These are phyloP conservation scores for Chalaropsis thielavioides DNA, from an alignment of 2,329 filamentous ascomycete genomes.

Conservation along the genomic window DNA sequence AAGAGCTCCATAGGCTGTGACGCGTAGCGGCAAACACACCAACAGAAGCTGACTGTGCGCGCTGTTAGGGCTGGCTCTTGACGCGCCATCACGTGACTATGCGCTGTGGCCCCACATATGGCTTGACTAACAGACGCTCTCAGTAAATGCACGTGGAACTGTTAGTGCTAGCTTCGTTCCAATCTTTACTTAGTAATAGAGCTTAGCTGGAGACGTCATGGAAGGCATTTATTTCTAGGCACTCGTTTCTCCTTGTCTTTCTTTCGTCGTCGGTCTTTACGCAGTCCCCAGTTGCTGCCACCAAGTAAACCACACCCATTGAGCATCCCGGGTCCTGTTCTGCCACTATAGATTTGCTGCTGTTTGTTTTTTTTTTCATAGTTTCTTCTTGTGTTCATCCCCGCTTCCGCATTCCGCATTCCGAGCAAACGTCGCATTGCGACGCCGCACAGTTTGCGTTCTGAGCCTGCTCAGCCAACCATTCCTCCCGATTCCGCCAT, in stretches of 20 bases:
- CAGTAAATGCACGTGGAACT: background rate
- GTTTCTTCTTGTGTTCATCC: background rate
- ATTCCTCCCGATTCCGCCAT: slow-evolving; percentile 3
- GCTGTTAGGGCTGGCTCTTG: background rate
- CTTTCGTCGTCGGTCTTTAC: background rate
- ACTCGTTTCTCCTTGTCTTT: background rate
- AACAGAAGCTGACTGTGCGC: background rate
- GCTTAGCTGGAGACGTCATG: background rate
- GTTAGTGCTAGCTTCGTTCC: background rate
- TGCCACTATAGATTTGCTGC: background rate
- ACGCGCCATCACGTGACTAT: slow-evolving; percentile 7
- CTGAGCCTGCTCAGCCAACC: background rate
- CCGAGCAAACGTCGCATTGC: background rate
- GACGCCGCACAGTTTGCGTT: background rate
- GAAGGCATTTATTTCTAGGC: background rate
- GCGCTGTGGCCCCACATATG: background rate
- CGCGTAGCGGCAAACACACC: background rate
- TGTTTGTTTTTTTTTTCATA: background rate
- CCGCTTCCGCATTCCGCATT: background rate
- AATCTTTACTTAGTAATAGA: background rate
- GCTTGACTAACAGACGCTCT: background rate
- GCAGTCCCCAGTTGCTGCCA: background rate
- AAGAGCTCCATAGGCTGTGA: too few relatives aligned
- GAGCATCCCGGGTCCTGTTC: background rate
- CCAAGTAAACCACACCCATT: background rate